Evolutionary conservation across 2,329 filamentous ascomycete genomes (phyloP).

Genomic region (Xylariaceae sp.): DNA sequence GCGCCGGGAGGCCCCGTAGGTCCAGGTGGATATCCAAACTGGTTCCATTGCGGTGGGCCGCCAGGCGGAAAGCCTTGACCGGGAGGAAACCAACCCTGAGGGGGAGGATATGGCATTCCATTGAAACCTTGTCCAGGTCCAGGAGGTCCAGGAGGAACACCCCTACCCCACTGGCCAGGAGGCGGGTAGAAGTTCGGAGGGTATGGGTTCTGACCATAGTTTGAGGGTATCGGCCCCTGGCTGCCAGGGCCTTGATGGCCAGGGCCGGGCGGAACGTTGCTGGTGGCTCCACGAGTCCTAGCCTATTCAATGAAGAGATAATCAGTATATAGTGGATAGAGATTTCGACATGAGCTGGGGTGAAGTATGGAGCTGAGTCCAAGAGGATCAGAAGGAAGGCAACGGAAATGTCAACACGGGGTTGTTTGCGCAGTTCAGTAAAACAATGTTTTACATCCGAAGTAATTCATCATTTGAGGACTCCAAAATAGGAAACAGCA

Average conservation of each 20-base stretch:
- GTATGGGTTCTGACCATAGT: constrained; percentile 37
- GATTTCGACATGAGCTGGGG: too few species aligned
- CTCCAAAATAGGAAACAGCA: constrained; percentile 5
- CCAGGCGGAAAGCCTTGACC: constrained; percentile 66
- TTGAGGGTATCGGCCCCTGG: constrained; percentile 26
- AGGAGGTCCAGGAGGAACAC: constrained; percentile 51
- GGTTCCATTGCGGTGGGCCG: constrained; percentile 53
- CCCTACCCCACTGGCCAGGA: constrained; percentile 47
- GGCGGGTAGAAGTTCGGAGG: constrained; percentile 44
- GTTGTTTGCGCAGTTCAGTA: constrained; percentile 89
- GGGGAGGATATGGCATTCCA: constrained; percentile 71
- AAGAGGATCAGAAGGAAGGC: constrained; percentile 95
- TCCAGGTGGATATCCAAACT: constrained; percentile 55
- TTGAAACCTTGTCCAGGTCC: constrained; percentile 58
- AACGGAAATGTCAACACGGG: constrained; percentile 97
- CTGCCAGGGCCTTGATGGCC: constrained; percentile 14
- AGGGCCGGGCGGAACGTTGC: too few species aligned
- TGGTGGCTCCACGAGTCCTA: too few species aligned
- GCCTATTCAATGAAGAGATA: too few species aligned
- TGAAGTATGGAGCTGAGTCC: background rate
- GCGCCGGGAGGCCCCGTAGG: constrained; percentile 43
- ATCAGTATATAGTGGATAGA: too few species aligned
- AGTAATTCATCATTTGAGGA: constrained; percentile 77
- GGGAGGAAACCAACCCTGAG: constrained; percentile 70
- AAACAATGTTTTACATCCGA: constrained; percentile 89